Conservation (phyloP, 2,329 filamentous ascomycete species). For the Tympanopsis confertula region DNA sequence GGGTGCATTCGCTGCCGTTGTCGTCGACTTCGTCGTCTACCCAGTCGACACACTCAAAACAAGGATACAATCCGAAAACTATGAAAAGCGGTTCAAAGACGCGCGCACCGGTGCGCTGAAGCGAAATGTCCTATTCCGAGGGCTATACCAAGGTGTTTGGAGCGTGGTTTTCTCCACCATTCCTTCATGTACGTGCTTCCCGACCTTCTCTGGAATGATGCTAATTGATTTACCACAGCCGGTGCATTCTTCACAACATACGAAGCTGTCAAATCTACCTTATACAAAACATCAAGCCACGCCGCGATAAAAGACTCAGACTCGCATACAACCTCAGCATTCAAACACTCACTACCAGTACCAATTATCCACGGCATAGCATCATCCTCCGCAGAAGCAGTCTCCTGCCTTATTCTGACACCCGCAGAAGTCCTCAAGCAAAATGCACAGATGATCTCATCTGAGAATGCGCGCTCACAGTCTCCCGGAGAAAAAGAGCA, state of each 20-base stretch:
- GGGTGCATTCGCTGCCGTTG: constrained; percentile 48
- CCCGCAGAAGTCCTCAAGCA: constrained; percentile 58
- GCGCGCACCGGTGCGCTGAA: constrained; percentile 32
- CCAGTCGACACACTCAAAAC: constrained; percentile 55
- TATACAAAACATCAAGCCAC: constrained; percentile 26
- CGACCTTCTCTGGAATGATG: background rate
- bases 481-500: background rate
- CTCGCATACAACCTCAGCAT: too few relatives aligned
- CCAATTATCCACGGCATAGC: constrained; percentile 41
- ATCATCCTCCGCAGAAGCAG: constrained; percentile 43
- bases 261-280: constrained; percentile 40
- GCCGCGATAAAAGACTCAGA: constrained; percentile 15
- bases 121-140: constrained; percentile 38
- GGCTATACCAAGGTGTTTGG: constrained; percentile 49
- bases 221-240: constrained; percentile 22
- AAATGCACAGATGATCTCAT: constrained; percentile 47
- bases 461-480: background rate
- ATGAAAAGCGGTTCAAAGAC: constrained; percentile 38
- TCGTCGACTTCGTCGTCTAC: constrained; percentile 50
- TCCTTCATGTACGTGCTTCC: constrained; percentile 35
- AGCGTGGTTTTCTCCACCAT: constrained; percentile 50
- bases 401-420: constrained; percentile 51
- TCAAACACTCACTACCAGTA: constrained; percentile 32
- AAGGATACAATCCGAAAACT: constrained; percentile 44
- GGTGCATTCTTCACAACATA: constrained; percentile 57